phyloP scores from a whole-genome alignment of 169 alveolate species.

The Plasmodium berghei region DNA sequence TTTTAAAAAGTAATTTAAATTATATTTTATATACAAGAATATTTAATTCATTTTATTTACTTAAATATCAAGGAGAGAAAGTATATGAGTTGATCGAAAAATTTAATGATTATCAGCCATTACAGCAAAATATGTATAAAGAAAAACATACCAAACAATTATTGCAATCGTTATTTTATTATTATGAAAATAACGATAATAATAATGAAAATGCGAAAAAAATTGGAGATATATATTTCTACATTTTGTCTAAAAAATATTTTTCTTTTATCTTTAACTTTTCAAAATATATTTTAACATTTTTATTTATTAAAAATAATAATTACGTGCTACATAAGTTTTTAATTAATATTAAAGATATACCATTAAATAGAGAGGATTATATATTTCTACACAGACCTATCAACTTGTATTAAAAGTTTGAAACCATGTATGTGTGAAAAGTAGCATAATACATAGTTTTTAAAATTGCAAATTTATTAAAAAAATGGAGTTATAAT shows the following conservation, averaged over 20 bases:
- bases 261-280: conserved; percentile 73
- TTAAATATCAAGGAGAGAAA: conserved; percentile 20
- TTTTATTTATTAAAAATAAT: conserved; percentile 64
- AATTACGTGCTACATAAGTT: conserved; percentile 28
- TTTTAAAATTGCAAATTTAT: conserved; percentile 2
- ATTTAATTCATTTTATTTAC: conserved; percentile 63
- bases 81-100: conserved; percentile 38
- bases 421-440: too few relatives aligned
- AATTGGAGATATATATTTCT: conserved; percentile 45
- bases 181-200: conserved; percentile 49
- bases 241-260: conserved; percentile 46
- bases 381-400: conserved; percentile 62
- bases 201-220: not conserved
- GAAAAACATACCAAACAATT: conserved; percentile 52
- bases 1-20: conserved; percentile 43
- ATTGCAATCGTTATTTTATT: conserved; percentile 42
- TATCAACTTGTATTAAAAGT: conserved; percentile 21
- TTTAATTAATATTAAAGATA: conserved; percentile 21
- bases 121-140: conserved; percentile 66
- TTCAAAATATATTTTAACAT: conserved; percentile 70
- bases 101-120: conserved; percentile 43
- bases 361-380: conserved; percentile 12
- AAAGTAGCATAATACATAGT: not conserved
- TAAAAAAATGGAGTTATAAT: not conserved
- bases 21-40: conserved; percentile 74